Evolutionary conservation across 129 eudicot genomes (phyloP), one percentile per base, ranked within the genome.

Genomic region (Lactuca saligna): DNA sequence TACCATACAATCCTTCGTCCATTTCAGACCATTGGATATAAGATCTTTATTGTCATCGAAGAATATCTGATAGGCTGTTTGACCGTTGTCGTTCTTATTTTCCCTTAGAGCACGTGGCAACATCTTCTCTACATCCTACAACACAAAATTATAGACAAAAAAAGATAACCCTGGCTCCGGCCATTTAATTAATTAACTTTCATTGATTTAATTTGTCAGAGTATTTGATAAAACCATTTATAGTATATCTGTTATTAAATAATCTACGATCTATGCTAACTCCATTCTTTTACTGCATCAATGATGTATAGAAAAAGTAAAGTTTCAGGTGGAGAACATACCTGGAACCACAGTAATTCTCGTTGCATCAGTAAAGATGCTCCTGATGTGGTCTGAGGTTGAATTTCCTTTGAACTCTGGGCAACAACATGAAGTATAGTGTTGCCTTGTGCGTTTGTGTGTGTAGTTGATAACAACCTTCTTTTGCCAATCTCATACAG

Each of bases 281-380:
- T 25, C 29, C 29, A 25, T 25, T 25, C 29, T 25, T 25, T 25
- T 25, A 25, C 29, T 25, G 29, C 29, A 25, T 25, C 29, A 25
- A 25, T 25, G 29, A 25, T 25, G 29, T 25, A 25, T 39, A 2
- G 44, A 6, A 39, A 39, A 2, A 39, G 7, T 39, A 39, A 42
- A 5, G 49, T 42, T 2, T 42, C 2, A 8, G 3, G 13, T 42
- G 34, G 34, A 57, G 10, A n/a, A 44, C 55, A 29, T 71, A 78
- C 82, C 73, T 56, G 66, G 55, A 71, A 71, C 82, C 82, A 78
- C 14, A 63, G 6, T 3, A 71, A 31, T 17, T 78, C 82, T 4
- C 67, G 54, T 48, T 78, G 82, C 82, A 78, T 78, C 20, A 70
- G 78, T 31, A 78, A 57, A 49, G 77, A 76, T 9, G 67, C 78